Evolutionary conservation across 1,139 yeast species (phyloP).

Genomic region (Pichiaceae sp.): DNA sequence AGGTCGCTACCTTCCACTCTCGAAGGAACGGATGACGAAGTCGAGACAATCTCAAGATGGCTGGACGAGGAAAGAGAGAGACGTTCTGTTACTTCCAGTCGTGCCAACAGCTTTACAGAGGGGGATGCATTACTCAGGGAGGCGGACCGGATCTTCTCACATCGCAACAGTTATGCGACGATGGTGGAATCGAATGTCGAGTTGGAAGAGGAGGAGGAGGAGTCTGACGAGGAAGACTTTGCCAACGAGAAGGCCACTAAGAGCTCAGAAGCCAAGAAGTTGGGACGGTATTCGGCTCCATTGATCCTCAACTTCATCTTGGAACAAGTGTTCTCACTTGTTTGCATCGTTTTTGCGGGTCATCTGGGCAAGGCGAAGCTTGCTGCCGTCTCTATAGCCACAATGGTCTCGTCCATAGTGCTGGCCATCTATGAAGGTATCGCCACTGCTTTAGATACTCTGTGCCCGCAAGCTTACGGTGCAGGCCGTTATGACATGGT

Average conservation of each 20-base stretch:
- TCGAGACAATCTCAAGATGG: slow-evolving; percentile 53
- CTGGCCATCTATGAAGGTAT: slow-evolving; percentile 83
- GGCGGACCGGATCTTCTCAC: slow-evolving; percentile 20
- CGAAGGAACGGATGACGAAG: slow-evolving; percentile 35
- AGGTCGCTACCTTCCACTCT: slow-evolving; percentile 61
- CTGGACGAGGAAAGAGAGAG: slow-evolving; percentile 61
- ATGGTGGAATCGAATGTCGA: slow-evolving; percentile 11
- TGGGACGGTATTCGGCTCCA: slow-evolving; percentile 53
- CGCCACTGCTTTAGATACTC: slow-evolving; percentile 78
- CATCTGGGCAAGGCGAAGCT: slow-evolving; percentile 63
- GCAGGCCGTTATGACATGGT: slow-evolving; percentile 56
- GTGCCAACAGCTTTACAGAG: slow-evolving; percentile 24
- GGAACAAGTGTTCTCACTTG: slow-evolving; percentile 66
- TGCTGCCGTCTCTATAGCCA: slow-evolving; percentile 78
- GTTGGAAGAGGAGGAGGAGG: slow-evolving; percentile 4
- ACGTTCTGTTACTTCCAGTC: slow-evolving; percentile 25
- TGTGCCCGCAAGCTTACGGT: slow-evolving; percentile 81
- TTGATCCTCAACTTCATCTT: slow-evolving; percentile 57
- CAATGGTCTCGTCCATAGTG: slow-evolving; percentile 82
- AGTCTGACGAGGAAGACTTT: slow-evolving; percentile 29
- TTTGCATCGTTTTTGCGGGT: slow-evolving; percentile 65
- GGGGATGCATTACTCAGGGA: slow-evolving; percentile 21
- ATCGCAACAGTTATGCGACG: slow-evolving; percentile 15
- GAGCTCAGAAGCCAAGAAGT: slow-evolving; percentile 36
- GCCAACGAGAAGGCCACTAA: slow-evolving; percentile 38